Base-by-base conservation (phyloP, 2,329 filamentous ascomycete genomes). In the Hawksworthiomyces lignivorus region DNA sequence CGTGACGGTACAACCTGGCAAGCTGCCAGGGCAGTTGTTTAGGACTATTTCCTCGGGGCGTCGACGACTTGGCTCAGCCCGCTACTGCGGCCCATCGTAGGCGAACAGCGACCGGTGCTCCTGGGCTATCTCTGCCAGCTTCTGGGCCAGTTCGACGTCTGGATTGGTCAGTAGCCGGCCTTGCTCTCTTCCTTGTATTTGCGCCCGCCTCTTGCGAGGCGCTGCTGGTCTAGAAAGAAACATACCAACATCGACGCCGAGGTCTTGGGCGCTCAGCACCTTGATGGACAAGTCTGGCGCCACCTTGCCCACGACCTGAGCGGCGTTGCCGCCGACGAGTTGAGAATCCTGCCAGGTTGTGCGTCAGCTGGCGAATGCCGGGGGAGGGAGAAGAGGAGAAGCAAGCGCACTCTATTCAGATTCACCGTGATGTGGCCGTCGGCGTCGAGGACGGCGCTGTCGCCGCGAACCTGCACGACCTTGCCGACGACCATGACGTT, bases 401-500 rank as follows among this genome's bases (percentile, higher is more conserved):
- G n/a, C n/a, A 19, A 19, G 12, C 9, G 47, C 67, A 88, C 84
- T 38, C 82, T 72, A 58, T 86, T 88, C 50, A 97, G 61, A 15
- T 83, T 67, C 2, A 87, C 70, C 1, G 80, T 85, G 20, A 96
- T 76, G 18, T 79, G 74, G 0, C 90, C 90, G 20, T 80, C 82
- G 6, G 87, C 82, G 44, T 95, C 87, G 22, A 97, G 75, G 6
- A 80, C 78, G 0, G 88, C 90, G 38, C 77, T 75, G 39, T 92
- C 85, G 51, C 89, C 89, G 39, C 82, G 81, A 19, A 97, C 71
- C 55, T 92, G 82, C 4, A 77, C 75, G 35, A 97, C 88, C 55
- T 84, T 88, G 55, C 92, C 92, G 5, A 94, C 73, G 42, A 97
- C 71, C 54, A 88, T 88, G 48, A 97, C 85, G 48, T 84, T 85